Base-by-base conservation (phyloP, 2,329 filamentous ascomycete genomes). In the Aspergillus sclerotialis region DNA sequence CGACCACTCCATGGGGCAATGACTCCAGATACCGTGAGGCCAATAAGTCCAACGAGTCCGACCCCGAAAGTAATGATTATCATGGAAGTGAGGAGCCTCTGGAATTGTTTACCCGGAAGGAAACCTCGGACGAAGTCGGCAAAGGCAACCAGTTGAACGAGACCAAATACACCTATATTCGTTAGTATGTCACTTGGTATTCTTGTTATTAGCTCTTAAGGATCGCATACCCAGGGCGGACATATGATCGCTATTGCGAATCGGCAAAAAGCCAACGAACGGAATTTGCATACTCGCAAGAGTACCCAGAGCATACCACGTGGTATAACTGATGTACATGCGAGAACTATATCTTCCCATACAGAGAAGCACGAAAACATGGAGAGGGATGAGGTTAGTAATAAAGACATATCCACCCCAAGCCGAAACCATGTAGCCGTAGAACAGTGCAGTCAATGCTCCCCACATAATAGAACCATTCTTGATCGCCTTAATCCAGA, bases 331-430 rank as follows among this genome's bases (percentile, higher is more conserved):
- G 55, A 96, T 88, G 54, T 98, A 98, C 13, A 98, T 72, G 40
- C 92, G 80, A 39, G 84, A 82, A 71, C 89, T 96, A 67, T 93
- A 98, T 40, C 92, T 75, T 33, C 93, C 93, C 90, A 98, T 98
- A 67, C 84, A 86, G 55, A 98, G 82, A 48, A 98, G 74, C 30
- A 94, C 87, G 52, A 98, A 89, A 6, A 86, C 81, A 64, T 98
- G 92, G 48, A 98, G 77, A 24, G 92, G 92, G 39, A 98, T 80
- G 65, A 98, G 70, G 62, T 94, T 95, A 42, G 93, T 98, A 58
- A 98, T 98, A 76, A 98, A 98, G 55, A 94, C 92, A 64, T 98
- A 98, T 58, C 92, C 92, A 74, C 92, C 92, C 92, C 92, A 98
- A 12, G 93, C 94, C 31, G 90, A 92, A 45, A 98, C 92, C 92